Base-by-base conservation (phyloP, 164 flowering plant species). In the Annona squamosa region DNA sequence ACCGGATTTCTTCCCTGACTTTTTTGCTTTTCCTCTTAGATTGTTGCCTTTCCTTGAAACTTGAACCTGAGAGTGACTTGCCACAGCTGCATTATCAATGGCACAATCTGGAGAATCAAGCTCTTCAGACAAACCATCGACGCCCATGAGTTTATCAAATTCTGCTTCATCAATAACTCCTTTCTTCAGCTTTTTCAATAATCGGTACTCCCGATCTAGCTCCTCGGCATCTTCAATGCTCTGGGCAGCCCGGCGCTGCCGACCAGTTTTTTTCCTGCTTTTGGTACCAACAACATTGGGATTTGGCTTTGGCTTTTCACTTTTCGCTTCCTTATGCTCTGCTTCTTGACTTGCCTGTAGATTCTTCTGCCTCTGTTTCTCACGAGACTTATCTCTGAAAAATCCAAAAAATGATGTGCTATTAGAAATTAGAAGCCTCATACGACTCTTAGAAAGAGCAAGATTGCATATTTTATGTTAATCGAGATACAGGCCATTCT, bases 311-410 rank as follows among this genome's bases (percentile, higher is more conserved):
- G 75, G 63, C 79, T 83, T 90, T 13, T 74, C 73, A 43, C 78
- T 70, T 73, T 80, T 82, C 52, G 78, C 71, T 68, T 85, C 83
- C 74, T 78, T 72, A 69, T 74, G 70, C 9, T 73, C 76, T 19
- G 76, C 84, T 70, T 81, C 88, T 77, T 84, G 4, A 79, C 86
- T 93, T 18, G 81, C 86, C 80, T 79, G 82, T 83, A 91, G 67
- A 73, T 91, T 95, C 84, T 85, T 88, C 81, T 86, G 84, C 71
- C 99, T 86, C 76, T 95, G 98, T 71, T 93, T 95, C 81, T 95
- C 92, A 1, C 98, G 91, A 73, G 85, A 79, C 84, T 93, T 91
- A 76, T 93, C 98, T 84, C 99, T 95, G 70, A 26, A 26, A 61
- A 18, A 41, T 71, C 42, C 73, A 71, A 19, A 62, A 9, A 45